Conservation (phyloP, 2,329 filamentous ascomycete genomes). For the Penicillium freii region DNA sequence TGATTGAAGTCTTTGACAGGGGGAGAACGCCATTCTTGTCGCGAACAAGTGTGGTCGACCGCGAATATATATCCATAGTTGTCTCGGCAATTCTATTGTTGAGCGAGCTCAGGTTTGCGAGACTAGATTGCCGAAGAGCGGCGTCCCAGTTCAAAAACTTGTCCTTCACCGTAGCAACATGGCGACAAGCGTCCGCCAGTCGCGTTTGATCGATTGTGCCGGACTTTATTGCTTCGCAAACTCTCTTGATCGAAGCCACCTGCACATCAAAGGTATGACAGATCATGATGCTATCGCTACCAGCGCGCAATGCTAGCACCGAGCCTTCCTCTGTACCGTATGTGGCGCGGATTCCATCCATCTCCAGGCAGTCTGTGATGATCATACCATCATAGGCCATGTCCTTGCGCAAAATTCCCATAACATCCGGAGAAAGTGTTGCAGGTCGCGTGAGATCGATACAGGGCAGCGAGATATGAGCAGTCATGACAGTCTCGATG, state of each 20-base stretch:
- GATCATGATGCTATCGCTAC: conserved; percentile 48
- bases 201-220: conserved; percentile 33
- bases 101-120: conserved; percentile 22
- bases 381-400: conserved; percentile 47
- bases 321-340: conserved; percentile 44
- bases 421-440: conserved; percentile 38
- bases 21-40: conserved; percentile 32
- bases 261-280: conserved; percentile 46
- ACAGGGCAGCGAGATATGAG: conserved; percentile 44
- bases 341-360: conserved; percentile 45
- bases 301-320: conserved; percentile 43
- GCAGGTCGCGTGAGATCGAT: conserved; percentile 41
- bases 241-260: conserved; percentile 40
- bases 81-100: conserved; percentile 28
- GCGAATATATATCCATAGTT: conserved; percentile 38
- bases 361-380: conserved; percentile 48
- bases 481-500: conserved; percentile 47
- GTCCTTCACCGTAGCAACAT: conserved; percentile 39
- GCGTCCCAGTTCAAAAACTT: conserved; percentile 37
- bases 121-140: conserved; percentile 21
- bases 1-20: conserved; percentile 27
- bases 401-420: conserved; percentile 43
- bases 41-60: conserved; percentile 44
- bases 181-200: conserved; percentile 37
- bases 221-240: conserved; percentile 38